These are phyloP conservation scores for Thielaviopsis euricoi DNA, from an alignment of 2,329 filamentous ascomycete genomes.

Conservation along the genomic window DNA sequence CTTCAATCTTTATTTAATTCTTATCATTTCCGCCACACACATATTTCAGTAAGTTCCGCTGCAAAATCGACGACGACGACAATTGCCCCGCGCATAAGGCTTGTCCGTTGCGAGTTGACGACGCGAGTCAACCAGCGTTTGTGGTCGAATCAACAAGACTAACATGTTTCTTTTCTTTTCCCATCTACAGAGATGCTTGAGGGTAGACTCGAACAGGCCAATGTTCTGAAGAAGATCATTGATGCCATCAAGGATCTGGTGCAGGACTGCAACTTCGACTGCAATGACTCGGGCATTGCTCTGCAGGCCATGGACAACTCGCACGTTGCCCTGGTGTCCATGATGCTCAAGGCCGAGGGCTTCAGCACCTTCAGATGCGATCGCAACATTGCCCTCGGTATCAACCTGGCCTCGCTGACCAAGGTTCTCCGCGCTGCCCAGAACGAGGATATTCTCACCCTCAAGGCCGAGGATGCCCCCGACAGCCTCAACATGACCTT, in stretches of 20 bases:
- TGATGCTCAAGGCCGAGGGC: slow-evolving; percentile 91
- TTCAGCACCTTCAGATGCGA: slow-evolving; percentile 96
- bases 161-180: not conserved
- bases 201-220: slow-evolving; percentile 89
- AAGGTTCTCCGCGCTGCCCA: slow-evolving; percentile 93
- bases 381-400: slow-evolving; percentile 93
- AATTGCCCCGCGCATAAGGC: not conserved
- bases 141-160: slow-evolving; percentile 1
- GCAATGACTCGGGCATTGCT: slow-evolving; percentile 97
- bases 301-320: slow-evolving; percentile 99
- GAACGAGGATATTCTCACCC: slow-evolving; percentile 82
- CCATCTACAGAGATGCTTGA: slow-evolving; percentile 56
- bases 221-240: slow-evolving; percentile 92
- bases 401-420: slow-evolving; percentile 91
- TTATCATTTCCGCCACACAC: not conserved
- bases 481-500: slow-evolving; percentile 93
- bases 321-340: slow-evolving; percentile 94
- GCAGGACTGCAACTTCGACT: slow-evolving; percentile 99
- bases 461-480: slow-evolving; percentile 94
- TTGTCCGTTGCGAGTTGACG: not conserved
- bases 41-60: not conserved
- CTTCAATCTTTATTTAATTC: not conserved
- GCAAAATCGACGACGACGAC: not conserved
- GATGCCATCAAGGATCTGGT: slow-evolving; percentile 99
- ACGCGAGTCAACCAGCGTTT: not conserved